These are phyloP conservation scores for Periconia macrospinosa DNA, from an alignment of 2,329 filamentous ascomycete genomes.

Conservation along the genomic window DNA sequence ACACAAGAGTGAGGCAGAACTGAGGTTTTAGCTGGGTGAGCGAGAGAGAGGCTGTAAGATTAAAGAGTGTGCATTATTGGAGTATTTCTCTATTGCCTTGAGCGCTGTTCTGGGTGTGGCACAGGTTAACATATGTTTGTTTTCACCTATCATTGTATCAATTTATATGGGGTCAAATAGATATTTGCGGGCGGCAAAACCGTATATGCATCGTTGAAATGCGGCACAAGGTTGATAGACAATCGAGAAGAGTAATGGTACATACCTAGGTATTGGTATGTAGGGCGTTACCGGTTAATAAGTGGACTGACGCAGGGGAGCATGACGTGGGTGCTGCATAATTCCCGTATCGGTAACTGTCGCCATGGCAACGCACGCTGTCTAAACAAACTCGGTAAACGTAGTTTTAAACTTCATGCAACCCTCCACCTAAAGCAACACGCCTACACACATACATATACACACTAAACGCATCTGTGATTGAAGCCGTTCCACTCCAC, in stretches of 20 bases:
- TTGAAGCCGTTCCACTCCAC: background rate
- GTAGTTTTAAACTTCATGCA: background rate
- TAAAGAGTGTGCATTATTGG: background rate
- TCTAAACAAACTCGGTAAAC: background rate
- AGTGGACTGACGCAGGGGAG: too few relatives aligned
- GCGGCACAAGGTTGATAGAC: too few relatives aligned
- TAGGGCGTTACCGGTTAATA: background rate
- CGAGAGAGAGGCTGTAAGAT: background rate
- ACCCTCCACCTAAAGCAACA: background rate
- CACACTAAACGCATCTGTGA: background rate
- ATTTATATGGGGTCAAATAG: too few relatives aligned
- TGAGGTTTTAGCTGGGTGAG: slow-evolving; percentile 21
- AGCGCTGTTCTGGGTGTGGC: background rate
- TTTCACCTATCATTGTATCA: too few relatives aligned
- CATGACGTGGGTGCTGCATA: background rate
- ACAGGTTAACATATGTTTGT: too few relatives aligned
- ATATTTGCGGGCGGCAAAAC: too few relatives aligned
- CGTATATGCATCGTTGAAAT: too few relatives aligned
- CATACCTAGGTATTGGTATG: too few relatives aligned
- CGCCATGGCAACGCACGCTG: background rate
- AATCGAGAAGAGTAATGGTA: too few relatives aligned
- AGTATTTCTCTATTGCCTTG: background rate
- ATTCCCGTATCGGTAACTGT: background rate
- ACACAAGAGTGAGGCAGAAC: slow-evolving; percentile 19
- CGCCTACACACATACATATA: background rate